These are phyloP conservation scores for Copromyces sp. DNA, from an alignment of 495 filamentous ascomycete species.

Conservation along the genomic window DNA sequence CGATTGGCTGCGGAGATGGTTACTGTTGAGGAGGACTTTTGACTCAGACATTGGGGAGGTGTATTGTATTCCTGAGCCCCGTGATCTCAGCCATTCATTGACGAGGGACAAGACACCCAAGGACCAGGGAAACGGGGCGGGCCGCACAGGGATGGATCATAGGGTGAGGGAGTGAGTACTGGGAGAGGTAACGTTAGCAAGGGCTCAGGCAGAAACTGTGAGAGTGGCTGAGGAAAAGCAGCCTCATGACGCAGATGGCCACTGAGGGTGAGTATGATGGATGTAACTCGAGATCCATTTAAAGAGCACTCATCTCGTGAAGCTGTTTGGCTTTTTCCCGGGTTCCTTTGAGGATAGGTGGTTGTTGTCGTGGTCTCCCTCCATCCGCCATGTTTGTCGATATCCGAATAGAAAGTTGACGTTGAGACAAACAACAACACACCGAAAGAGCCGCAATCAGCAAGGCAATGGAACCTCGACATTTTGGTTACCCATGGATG, in stretches of 20 bases:
- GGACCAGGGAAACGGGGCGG: neutral
- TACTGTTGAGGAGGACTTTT: neutral
- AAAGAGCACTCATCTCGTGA: neutral
- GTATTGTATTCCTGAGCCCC: neutral
- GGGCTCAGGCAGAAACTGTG: neutral
- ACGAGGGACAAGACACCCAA: neutral
- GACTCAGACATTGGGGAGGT: neutral
- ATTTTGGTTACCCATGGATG: neutral
- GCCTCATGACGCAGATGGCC: neutral
- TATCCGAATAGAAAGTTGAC: neutral
- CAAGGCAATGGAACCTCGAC: neutral
- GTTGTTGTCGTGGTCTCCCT: neutral
- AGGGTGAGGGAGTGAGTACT: neutral
- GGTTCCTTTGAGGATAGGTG: neutral
- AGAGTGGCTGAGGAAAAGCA: neutral
- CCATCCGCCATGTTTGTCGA: neutral
- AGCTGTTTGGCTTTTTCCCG: neutral
- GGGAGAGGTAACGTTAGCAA: neutral
- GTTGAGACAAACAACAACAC: neutral
- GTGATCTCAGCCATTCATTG: neutral
- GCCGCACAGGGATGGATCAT: neutral
- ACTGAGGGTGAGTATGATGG: neutral
- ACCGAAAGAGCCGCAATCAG: neutral
- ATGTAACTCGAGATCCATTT: neutral
- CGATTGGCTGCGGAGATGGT: neutral